Conservation (phyloP, 148 eudicot genomes). For the Persicaria tinctoria region DNA sequence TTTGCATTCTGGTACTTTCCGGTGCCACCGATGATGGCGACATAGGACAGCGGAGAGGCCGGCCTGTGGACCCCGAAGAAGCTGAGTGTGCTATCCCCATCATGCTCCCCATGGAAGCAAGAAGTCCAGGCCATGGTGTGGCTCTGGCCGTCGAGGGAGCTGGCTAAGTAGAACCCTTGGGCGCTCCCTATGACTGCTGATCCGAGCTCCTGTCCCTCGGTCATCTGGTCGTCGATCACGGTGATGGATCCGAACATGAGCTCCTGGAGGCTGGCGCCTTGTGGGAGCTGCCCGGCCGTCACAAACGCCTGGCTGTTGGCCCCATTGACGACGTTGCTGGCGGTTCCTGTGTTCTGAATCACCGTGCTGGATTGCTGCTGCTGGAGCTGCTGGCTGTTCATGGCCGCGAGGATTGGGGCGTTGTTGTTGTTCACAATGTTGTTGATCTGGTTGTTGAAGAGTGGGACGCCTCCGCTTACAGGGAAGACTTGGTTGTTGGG, state of each 20-base stretch:
- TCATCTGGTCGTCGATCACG: conserved; percentile 78
- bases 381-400: conserved; percentile 48
- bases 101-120: conserved; percentile 44
- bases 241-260: conserved; percentile 89
- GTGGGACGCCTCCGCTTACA: conserved; percentile 57
- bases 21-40: conserved; percentile 63
- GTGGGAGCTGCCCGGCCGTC: conserved; percentile 77
- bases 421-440: conserved; percentile 73
- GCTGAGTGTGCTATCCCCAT: conserved; percentile 52
- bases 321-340: conserved; percentile 26
- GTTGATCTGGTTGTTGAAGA: conserved; percentile 40
- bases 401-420: conserved; percentile 61
- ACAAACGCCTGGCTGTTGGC: conserved; percentile 67
- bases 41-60: conserved; percentile 58
- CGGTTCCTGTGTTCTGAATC: conserved; percentile 52
- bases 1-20: conserved; percentile 49
- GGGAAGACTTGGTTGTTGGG: conserved; percentile 78
- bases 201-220: conserved; percentile 83
- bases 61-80: conserved; percentile 89
- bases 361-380: conserved; percentile 47
- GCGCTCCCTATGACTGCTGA: conserved; percentile 58
- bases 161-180: conserved; percentile 82
- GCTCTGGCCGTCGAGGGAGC: conserved; percentile 78
- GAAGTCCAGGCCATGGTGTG: conserved; percentile 81
- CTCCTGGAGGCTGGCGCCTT: conserved; percentile 65